Conservation (phyloP, 2,329 filamentous ascomycete species). For the Scedosporium aurantiacum region DNA sequence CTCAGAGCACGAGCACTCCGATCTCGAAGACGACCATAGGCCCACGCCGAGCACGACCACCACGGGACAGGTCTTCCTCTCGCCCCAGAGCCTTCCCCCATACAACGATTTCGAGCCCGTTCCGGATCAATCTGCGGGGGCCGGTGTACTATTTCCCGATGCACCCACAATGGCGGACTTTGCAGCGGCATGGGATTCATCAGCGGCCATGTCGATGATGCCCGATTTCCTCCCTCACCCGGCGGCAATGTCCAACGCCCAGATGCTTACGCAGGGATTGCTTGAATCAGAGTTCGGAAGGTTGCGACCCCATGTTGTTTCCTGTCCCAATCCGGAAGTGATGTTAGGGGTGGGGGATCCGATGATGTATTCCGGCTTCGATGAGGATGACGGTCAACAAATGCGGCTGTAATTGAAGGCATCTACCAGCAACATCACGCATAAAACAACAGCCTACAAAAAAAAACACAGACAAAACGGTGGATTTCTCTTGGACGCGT, state of each 20-base stretch:
- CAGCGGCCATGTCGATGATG: constrained; percentile 12
- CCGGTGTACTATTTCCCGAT: constrained; percentile 22
- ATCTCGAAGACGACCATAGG: constrained; percentile 44
- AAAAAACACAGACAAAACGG: background rate
- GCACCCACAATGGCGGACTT: constrained; percentile 22
- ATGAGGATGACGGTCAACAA: constrained; percentile 13
- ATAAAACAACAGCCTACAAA: no score
- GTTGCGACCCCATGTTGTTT: constrained; percentile 44
- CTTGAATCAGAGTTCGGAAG: constrained; percentile 41
- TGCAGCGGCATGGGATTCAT: constrained; percentile 16
- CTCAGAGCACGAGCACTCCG: constrained; percentile 43
- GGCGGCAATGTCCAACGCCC: constrained; percentile 28
- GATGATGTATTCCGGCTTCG: constrained; percentile 46
- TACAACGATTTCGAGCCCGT: constrained; percentile 30
- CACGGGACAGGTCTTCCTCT: constrained; percentile 33
- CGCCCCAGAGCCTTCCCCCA: constrained; percentile 39
- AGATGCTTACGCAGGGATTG: constrained; percentile 37
- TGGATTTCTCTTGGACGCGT: background rate
- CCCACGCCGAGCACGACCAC: constrained; percentile 37
- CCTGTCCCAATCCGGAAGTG: constrained; percentile 39
- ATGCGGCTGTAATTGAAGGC: background rate
- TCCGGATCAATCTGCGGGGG: constrained; percentile 16
- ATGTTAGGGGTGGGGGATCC: constrained; percentile 48
- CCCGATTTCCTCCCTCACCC: constrained; percentile 33
- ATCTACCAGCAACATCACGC: background rate